Evolutionary conservation across 2,329 filamentous ascomycete species (phyloP).

Genomic region (Ophiostoma sp.): DNA sequence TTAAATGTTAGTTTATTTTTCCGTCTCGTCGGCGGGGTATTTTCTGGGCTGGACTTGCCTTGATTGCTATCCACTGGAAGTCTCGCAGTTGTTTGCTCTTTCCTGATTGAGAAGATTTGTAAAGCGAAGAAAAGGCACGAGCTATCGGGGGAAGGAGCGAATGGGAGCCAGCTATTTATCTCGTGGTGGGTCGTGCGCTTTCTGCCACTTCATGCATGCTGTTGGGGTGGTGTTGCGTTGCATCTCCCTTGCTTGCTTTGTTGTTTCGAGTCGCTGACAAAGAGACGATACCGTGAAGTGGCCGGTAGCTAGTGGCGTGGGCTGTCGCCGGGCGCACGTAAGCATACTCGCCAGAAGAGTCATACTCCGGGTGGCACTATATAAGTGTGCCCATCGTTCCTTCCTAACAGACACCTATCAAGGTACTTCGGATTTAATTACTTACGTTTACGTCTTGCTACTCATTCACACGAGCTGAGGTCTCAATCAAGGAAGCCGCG

Average conservation of each 20-base stretch:
- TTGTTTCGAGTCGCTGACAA: conserved; percentile 6
- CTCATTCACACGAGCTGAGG: background rate
- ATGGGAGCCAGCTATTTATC: conserved; percentile 19
- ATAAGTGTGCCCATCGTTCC: background rate
- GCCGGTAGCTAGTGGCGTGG: background rate
- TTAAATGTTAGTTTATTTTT: conserved; percentile 15
- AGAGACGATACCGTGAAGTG: background rate
- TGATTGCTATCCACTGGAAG: conserved; percentile 12
- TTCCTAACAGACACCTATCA: background rate
- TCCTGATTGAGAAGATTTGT: conserved; percentile 7
- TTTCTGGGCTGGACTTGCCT: conserved; percentile 16
- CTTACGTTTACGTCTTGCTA: background rate
- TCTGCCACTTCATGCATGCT: background rate
- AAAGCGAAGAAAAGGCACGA: background rate
- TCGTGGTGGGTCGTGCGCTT: conserved; percentile 14
- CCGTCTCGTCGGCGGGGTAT: conserved; percentile 23
- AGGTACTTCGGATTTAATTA: background rate
- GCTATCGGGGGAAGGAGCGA: conserved; percentile 14
- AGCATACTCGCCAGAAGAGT: conserved; percentile 4
- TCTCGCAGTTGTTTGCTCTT: conserved; percentile 16
- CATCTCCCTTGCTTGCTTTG: background rate
- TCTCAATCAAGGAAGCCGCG: background rate
- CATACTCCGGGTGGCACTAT: conserved; percentile 4
- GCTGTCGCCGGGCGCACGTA: background rate
- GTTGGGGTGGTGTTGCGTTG: background rate